Conservation (phyloP, 2,329 filamentous ascomycete genomes). For the Aspergillus sp. region DNA sequence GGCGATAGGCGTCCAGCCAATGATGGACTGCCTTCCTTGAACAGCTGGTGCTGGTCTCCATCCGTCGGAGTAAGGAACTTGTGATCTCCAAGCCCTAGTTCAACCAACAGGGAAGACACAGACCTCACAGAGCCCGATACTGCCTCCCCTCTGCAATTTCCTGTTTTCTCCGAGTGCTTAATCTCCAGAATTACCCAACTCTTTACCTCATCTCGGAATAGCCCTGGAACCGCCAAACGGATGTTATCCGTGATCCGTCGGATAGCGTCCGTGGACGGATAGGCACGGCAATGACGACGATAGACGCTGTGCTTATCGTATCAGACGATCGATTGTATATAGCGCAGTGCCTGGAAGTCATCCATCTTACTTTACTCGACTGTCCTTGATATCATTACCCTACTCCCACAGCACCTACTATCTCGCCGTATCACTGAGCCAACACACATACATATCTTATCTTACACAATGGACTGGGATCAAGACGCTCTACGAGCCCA, state of each 20-base stretch:
- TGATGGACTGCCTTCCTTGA: neutral
- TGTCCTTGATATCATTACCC: neutral
- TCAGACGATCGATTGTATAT: neutral
- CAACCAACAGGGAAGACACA: neutral
- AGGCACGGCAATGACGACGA: neutral
- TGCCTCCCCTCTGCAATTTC: neutral
- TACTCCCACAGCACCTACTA: neutral
- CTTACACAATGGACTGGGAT: conserved; percentile 16
- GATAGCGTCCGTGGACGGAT: neutral
- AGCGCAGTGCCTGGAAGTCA: neutral
- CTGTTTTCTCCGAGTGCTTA: neutral
- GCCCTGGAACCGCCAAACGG: neutral
- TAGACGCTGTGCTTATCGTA: neutral
- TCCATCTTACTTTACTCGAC: neutral
- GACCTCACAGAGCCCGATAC: neutral
- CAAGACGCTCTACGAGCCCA: conserved; percentile 26
- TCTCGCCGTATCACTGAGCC: neutral
- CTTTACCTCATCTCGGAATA: neutral
- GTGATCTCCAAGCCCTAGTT: neutral
- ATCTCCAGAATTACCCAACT: neutral
- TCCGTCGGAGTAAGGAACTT: neutral
- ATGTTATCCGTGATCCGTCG: conserved; percentile 1
- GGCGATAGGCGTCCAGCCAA: neutral
- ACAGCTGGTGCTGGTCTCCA: neutral
- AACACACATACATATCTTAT: neutral